Evolutionary conservation across 176 grass and related monocot genomes (phyloP).

Genomic region (Echinochloa phyllopogon): DNA sequence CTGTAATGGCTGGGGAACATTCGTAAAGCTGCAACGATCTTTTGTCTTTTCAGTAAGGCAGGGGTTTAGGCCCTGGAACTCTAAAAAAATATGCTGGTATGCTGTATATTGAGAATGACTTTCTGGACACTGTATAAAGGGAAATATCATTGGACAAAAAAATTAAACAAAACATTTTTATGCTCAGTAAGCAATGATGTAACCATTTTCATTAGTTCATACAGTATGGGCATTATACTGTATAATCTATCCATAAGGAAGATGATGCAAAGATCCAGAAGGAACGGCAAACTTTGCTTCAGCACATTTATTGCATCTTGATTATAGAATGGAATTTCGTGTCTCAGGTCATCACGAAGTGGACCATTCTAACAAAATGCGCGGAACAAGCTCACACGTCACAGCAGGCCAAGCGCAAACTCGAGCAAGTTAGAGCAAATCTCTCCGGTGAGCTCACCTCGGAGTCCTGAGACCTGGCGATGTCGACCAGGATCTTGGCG

Average conservation of each 20-base stretch:
- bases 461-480: conserved; percentile 89
- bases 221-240: background rate
- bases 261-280: background rate
- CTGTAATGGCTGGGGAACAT: no score
- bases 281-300: background rate
- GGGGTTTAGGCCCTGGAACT: no score
- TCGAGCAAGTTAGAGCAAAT: background rate
- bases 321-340: background rate
- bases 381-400: background rate
- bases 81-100: background rate
- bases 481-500: conserved; percentile 88
- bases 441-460: conserved; percentile 47
- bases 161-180: background rate
- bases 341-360: background rate
- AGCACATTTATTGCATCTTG: background rate
- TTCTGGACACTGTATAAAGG: background rate
- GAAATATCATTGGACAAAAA: background rate
- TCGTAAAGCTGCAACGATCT: no score
- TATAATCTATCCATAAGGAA: background rate
- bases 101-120: background rate
- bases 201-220: background rate
- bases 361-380: background rate
- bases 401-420: background rate
- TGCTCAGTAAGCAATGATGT: background rate
- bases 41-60: no score